A percentile compares a stretch with the other conserved stretches of the same genome.
Evolutionary conservation across 192 early-diverging fungal species (phyloP).

Genomic region (Geosiphon pyriformis): DNA sequence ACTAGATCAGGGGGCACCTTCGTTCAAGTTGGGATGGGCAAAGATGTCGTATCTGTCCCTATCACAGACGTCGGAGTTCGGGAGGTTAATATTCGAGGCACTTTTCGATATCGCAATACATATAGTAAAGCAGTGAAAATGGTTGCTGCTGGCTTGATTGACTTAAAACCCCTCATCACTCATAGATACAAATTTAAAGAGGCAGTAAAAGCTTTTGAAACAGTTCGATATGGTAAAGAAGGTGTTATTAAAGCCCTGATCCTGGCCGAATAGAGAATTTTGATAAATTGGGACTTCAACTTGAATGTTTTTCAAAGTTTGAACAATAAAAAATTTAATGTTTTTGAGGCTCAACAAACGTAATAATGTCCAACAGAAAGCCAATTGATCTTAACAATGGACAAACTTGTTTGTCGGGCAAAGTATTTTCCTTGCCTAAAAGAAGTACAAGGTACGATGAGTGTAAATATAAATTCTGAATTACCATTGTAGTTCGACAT

Average conservation of each 20-base stretch:
- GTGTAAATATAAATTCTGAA: no score
- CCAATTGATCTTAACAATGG: no score
- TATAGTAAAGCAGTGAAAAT: constrained; percentile 28
- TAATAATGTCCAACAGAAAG: no score
- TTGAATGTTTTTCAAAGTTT: no score
- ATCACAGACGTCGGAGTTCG: constrained; percentile 30
- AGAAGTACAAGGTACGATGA: no score
- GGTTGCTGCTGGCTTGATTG: constrained; percentile 31
- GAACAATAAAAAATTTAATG: no score
- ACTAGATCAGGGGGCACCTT: constrained; percentile 35
- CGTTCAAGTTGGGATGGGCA: constrained; percentile 41
- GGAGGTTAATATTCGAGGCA: constrained; percentile 37
- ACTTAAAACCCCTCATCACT: constrained; percentile 38
- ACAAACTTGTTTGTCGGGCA: no score
- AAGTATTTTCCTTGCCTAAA: no score
- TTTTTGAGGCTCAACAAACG: no score
- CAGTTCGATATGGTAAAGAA: constrained; percentile 29
- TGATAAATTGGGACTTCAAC: no score
- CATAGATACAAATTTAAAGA: constrained; percentile 35
- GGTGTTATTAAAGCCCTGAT: constrained; percentile 41
- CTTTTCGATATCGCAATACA: constrained; percentile 39
- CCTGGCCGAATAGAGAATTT: no score
- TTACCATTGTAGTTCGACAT: no score
- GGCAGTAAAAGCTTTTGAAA: constrained; percentile 37
- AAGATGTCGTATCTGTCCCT: constrained; percentile 29